phyloP scores from a whole-genome alignment of 768 basidiomycete genomes.

The Jaapia argillacea region DNA sequence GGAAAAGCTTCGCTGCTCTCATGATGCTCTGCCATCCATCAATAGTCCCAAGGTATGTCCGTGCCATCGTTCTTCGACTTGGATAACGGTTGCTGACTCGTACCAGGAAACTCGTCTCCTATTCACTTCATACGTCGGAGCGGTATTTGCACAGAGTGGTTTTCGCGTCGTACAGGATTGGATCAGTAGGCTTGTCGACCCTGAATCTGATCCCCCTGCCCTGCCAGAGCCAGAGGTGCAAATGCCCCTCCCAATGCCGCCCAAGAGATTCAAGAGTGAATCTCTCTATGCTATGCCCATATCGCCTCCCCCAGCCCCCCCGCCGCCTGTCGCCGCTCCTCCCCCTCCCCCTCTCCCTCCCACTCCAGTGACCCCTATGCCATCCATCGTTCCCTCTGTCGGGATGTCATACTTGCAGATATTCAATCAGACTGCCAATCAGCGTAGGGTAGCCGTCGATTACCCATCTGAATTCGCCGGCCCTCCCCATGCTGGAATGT shows the following conservation, averaged over 20 bases:
- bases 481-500: slow-evolving; percentile 60
- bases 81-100: slow-evolving; percentile 1
- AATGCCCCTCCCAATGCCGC: not conserved
- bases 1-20: slow-evolving; percentile 39
- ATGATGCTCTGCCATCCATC: slow-evolving; percentile 24
- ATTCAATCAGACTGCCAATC: slow-evolving; percentile 66
- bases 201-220: slow-evolving; percentile 15
- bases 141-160: slow-evolving; percentile 52
- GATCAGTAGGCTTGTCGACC: slow-evolving; percentile 49
- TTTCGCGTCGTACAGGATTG: slow-evolving; percentile 38
- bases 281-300: not conserved
- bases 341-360: slow-evolving; percentile 41
- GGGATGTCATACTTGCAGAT: slow-evolving; percentile 48
- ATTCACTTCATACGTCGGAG: slow-evolving; percentile 57
- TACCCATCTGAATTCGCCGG: slow-evolving; percentile 53
- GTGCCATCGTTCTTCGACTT: slow-evolving; percentile 19
- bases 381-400: not conserved
- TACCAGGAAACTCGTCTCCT: slow-evolving; percentile 44
- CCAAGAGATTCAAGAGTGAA: not conserved
- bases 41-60: slow-evolving; percentile 26
- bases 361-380: slow-evolving; percentile 41
- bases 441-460: slow-evolving; percentile 51
- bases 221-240: not conserved
- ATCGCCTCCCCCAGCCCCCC: slow-evolving; percentile 17
- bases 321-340: slow-evolving; percentile 6